Conservation (phyloP, 2,329 filamentous ascomycete species). For the Albophoma yamanashiensis region DNA sequence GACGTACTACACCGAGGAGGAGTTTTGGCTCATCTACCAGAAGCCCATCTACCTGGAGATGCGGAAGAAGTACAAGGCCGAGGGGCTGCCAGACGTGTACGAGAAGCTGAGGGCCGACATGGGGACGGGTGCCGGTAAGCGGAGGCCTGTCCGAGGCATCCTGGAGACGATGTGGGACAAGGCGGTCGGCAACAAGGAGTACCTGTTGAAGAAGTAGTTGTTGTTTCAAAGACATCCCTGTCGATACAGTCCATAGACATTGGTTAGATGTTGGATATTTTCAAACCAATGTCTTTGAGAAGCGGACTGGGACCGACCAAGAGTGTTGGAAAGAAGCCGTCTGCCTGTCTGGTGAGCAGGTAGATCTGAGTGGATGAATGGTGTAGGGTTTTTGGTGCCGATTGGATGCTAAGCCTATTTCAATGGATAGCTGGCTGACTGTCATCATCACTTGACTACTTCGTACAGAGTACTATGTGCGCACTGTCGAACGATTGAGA, state of each 20-base stretch:
- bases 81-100: conserved; percentile 35
- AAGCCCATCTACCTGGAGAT: conserved; percentile 34
- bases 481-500: too few relatives aligned
- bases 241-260: not conserved
- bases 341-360: too few relatives aligned
- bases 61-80: conserved; percentile 36
- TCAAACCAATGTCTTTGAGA: not conserved
- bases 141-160: conserved; percentile 14
- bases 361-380: too few relatives aligned
- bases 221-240: not conserved
- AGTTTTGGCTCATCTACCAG: conserved; percentile 44
- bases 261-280: not conserved
- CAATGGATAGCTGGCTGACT: too few relatives aligned
- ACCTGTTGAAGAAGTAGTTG: conserved; percentile 13
- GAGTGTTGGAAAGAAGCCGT: too few relatives aligned
- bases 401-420: too few relatives aligned
- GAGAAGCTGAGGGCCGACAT: conserved; percentile 38
- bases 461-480: too few relatives aligned
- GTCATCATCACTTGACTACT: too few relatives aligned
- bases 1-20: conserved; percentile 39
- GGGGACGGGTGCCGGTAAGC: conserved; percentile 12
- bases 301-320: not conserved
- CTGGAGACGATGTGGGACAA: conserved; percentile 19
- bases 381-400: too few relatives aligned
- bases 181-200: conserved; percentile 16